Conservation (phyloP, 768 basidiomycete genomes). For the Paxillus involutus region DNA sequence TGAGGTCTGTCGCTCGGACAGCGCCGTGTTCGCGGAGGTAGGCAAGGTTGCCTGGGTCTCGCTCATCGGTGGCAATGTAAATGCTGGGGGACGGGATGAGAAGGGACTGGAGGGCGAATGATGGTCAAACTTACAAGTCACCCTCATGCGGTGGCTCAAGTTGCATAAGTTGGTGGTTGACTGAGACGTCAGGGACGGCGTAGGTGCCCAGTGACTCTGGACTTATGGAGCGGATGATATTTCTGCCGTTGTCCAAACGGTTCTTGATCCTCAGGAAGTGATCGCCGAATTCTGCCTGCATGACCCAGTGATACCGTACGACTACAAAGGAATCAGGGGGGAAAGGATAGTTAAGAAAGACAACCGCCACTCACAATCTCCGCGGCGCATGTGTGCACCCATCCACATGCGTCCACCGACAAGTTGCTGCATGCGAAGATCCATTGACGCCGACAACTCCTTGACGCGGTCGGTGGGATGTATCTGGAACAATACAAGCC, state of each 20-base stretch:
- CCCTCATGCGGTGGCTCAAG: conserved; percentile 15
- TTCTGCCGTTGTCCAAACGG: conserved; percentile 19
- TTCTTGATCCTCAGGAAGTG: conserved; percentile 37
- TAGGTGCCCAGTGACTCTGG: conserved; percentile 19
- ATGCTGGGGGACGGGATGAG: conserved; percentile 23
- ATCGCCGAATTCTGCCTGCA: conserved; percentile 34
- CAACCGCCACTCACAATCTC: conserved; percentile 35
- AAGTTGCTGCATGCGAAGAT: conserved; percentile 29
- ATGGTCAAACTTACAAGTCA: conserved; percentile 17
- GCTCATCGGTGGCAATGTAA: conserved; percentile 43
- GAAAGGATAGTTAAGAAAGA: neutral
- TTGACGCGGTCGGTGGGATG: conserved; percentile 27
- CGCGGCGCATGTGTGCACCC: conserved; percentile 44
- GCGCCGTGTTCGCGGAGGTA: conserved; percentile 36
- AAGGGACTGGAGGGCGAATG: neutral
- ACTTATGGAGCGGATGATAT: conserved; percentile 16
- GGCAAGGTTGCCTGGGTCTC: conserved; percentile 33
- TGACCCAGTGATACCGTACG: conserved; percentile 34
- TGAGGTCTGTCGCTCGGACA: conserved; percentile 39
- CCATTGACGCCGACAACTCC: conserved; percentile 31
- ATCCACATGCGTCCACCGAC: conserved; percentile 39
- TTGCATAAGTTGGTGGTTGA: conserved; percentile 16
- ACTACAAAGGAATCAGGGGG: conserved; percentile 17
- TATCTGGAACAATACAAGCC: conserved; percentile 32
- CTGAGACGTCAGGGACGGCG: conserved; percentile 17